Evolutionary conservation across 2,329 filamentous ascomycete species (phyloP).

Genomic region (Ophiostoma tasmaniense): DNA sequence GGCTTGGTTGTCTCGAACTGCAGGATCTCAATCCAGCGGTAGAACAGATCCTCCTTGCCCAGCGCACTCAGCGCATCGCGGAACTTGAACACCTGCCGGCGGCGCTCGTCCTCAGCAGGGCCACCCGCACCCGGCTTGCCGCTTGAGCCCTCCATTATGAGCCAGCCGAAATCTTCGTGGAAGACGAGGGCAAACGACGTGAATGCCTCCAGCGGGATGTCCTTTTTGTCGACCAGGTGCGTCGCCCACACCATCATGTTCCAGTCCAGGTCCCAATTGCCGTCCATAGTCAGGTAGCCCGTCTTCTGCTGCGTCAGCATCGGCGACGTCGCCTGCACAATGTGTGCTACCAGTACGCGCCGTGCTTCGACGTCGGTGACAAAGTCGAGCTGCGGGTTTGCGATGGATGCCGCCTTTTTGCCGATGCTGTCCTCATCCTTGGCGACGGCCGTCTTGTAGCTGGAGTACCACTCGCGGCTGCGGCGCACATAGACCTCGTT

Average conservation of each 20-base stretch:
- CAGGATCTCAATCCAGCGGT: constrained; percentile 84
- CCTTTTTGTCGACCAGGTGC: constrained; percentile 55
- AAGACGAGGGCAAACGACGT: constrained; percentile 61
- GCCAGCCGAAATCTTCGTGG: constrained; percentile 61
- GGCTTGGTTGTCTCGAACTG: constrained; percentile 77
- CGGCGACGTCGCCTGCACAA: constrained; percentile 61
- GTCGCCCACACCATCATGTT: constrained; percentile 68
- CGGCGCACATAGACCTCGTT: constrained; percentile 74
- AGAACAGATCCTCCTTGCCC: constrained; percentile 85
- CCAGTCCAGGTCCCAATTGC: constrained; percentile 84
- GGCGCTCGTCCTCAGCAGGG: constrained; percentile 47
- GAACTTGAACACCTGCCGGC: constrained; percentile 71
- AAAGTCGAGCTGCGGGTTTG: constrained; percentile 41
- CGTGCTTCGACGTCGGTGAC: constrained; percentile 40
- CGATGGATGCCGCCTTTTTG: background rate
- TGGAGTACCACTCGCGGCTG: constrained; percentile 62
- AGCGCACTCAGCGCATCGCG: constrained; percentile 64
- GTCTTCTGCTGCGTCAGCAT: constrained; percentile 66
- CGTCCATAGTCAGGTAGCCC: constrained; percentile 77
- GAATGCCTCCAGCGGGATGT: constrained; percentile 56
- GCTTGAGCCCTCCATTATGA: constrained; percentile 47
- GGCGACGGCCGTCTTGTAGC: constrained; percentile 5
- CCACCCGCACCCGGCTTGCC: background rate
- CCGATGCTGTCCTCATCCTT: constrained; percentile 4
- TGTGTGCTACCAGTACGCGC: constrained; percentile 51